A percentile compares a stretch with the other conserved stretches of the same genome.
These are phyloP conservation scores for Geotrichum carabidarum DNA, from an alignment of 1,139 yeast species.

Conservation along the genomic window DNA sequence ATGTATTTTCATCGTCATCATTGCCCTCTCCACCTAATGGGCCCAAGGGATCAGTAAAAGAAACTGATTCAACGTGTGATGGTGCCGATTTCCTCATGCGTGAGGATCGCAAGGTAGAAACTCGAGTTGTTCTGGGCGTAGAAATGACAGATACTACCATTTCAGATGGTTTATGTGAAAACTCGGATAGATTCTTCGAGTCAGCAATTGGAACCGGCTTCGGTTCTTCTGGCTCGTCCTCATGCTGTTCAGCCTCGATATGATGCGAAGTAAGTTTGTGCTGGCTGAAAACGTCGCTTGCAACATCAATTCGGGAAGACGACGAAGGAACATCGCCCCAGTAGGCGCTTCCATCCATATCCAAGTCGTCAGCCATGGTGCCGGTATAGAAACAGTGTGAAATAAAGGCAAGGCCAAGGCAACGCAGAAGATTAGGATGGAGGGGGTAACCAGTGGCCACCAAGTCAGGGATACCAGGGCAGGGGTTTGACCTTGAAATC, in stretches of 20 bases:
- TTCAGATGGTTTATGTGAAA: conserved; percentile 2
- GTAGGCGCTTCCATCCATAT: conserved; percentile 10
- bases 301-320: conserved; percentile 7
- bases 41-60: conserved; percentile 14
- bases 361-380: conserved; percentile 13
- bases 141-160: not conserved
- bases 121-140: conserved; percentile 4
- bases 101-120: conserved; percentile 11
- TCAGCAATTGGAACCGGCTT: not conserved
- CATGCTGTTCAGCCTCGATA: not conserved
- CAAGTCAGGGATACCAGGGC: conserved; percentile 2
- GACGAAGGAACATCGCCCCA: conserved; percentile 14
- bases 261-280: not conserved
- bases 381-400: not conserved
- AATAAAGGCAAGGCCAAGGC: not conserved
- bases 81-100: conserved; percentile 5
- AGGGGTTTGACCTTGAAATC: not conserved
- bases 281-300: conserved; percentile 1
- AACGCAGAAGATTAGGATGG: not conserved
- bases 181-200: not conserved
- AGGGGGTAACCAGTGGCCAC: conserved; percentile 8
- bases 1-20: not conserved
- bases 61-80: conserved; percentile 12
- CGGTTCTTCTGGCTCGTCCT: not conserved
- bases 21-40: not conserved